Conservation (phyloP, 176 grass and related monocot species). For the Cocos nucifera region DNA sequence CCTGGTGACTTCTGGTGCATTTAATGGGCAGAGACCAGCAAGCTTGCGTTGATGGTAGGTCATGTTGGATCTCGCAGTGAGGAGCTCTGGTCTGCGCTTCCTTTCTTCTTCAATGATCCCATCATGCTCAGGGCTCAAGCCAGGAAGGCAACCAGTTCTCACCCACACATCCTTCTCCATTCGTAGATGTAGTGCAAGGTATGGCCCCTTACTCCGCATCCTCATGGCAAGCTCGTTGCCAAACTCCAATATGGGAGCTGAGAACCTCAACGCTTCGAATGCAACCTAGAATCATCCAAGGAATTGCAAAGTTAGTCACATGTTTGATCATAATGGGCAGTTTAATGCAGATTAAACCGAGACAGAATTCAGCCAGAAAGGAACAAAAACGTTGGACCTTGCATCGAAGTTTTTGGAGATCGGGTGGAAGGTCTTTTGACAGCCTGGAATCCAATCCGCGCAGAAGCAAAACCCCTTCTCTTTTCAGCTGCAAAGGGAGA, state of each 20-base stretch:
- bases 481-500: conserved; percentile 30
- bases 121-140: conserved; percentile 19
- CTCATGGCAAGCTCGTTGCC: conserved; percentile 29
- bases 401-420: conserved; percentile 54
- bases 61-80: conserved; percentile 47
- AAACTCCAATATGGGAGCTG: conserved; percentile 23
- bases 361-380: no score
- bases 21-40: conserved; percentile 40
- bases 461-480: conserved; percentile 43
- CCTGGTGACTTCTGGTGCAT: conserved; percentile 32
- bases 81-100: conserved; percentile 34
- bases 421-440: conserved; percentile 37
- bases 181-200: conserved; percentile 40
- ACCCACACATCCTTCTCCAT: conserved; percentile 54
- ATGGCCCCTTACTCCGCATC: conserved; percentile 36
- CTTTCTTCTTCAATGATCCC: conserved; percentile 29
- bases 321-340: no score
- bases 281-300: conserved; percentile 20
- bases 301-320: no score
- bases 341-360: no score
- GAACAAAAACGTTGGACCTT: conserved; percentile 5
- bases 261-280: conserved; percentile 34
- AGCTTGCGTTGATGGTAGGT: conserved; percentile 41
- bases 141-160: conserved; percentile 38
- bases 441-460: conserved; percentile 45